These are phyloP conservation scores for Epichloe glyceriae DNA, from an alignment of 2,329 filamentous ascomycete species.

Conservation along the genomic window DNA sequence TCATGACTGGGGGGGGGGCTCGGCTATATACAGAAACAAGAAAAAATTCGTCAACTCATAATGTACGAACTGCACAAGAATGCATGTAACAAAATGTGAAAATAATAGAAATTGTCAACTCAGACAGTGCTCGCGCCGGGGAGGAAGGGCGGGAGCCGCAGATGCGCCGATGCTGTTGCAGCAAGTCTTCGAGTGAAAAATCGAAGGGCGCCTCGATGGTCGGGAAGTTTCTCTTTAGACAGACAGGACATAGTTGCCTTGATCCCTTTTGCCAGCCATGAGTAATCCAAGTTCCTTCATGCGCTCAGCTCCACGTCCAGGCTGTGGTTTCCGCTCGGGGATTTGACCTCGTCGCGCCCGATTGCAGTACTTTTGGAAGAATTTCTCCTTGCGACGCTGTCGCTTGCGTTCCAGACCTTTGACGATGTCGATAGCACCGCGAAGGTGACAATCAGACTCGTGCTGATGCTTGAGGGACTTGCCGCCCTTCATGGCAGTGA, in stretches of 20 bases:
- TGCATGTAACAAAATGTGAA: background rate
- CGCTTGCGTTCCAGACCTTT: conserved; percentile 92
- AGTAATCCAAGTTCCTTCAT: conserved; percentile 76
- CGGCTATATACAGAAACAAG: background rate
- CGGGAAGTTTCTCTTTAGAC: conserved; percentile 31
- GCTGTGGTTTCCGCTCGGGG: conserved; percentile 52
- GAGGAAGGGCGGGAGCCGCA: too few species aligned
- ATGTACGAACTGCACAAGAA: background rate
- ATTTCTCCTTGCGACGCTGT: conserved; percentile 84
- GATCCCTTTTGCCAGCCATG: conserved; percentile 68
- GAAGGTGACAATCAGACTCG: conserved; percentile 49
- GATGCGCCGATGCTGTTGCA: background rate
- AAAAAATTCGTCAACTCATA: conserved; percentile 5
- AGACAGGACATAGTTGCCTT: conserved; percentile 66
- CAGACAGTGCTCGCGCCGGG: background rate
- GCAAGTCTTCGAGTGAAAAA: background rate
- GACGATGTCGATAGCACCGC: conserved; percentile 94
- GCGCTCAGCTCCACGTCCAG: conserved; percentile 79
- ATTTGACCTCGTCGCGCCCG: conserved; percentile 59
- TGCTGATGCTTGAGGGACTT: conserved; percentile 22
- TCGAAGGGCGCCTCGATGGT: background rate
- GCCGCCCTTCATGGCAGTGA: conserved; percentile 38
- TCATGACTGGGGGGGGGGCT: too few species aligned
- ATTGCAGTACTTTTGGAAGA: conserved; percentile 78
- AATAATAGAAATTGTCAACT: background rate